phyloP scores from a whole-genome alignment of 2,329 filamentous ascomycete genomes.

The Penicillium occitanis region DNA sequence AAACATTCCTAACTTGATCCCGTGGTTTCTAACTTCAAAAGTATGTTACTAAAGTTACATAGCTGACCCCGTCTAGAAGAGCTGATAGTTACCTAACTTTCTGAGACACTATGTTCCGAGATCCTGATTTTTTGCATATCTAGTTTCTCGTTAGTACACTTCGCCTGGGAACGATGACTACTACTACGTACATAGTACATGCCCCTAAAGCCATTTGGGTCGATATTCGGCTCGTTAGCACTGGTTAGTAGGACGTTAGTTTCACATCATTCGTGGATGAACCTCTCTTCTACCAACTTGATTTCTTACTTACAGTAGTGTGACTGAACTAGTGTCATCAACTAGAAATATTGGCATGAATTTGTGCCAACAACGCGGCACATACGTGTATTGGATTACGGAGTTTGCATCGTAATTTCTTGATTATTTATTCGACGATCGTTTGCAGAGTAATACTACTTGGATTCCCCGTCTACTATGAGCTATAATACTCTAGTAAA shows the following conservation, averaged over 20 bases:
- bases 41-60: background rate
- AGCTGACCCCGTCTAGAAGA: background rate
- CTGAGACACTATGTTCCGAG: background rate
- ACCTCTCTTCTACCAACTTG: background rate
- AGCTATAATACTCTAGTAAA: background rate
- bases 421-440: background rate
- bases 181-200: background rate
- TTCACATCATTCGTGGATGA: background rate
- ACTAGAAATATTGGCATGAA: background rate
- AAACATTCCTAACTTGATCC: background rate
- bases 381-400: background rate
- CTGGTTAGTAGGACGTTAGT: background rate
- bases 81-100: background rate
- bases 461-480: background rate
- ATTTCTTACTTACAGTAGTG: background rate
- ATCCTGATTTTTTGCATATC: slow-evolving; percentile 7
- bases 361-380: background rate
- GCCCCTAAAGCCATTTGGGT: background rate
- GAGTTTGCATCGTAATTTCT: background rate
- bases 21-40: background rate
- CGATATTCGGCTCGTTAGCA: background rate
- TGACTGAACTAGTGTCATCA: background rate
- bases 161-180: background rate
- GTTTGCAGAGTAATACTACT: background rate
- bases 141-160: background rate